These are phyloP conservation scores for Coemansia sp. DNA, from an alignment of 192 early-diverging fungal species.

Conservation along the genomic window DNA sequence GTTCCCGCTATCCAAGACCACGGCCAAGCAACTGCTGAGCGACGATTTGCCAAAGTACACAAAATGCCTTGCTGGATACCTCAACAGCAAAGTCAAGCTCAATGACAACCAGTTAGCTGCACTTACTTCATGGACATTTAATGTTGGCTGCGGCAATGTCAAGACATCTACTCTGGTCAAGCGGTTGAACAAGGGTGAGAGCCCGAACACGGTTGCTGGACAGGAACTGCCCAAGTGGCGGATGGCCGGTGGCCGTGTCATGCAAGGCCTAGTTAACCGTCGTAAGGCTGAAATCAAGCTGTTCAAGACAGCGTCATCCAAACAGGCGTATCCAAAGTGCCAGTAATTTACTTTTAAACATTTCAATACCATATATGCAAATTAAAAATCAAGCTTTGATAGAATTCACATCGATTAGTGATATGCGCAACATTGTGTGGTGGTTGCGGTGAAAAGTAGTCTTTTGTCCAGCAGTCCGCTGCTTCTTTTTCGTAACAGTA, in stretches of 20 bases:
- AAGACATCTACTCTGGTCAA: slow-evolving; percentile 33
- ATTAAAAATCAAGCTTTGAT: background rate
- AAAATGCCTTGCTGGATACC: slow-evolving; percentile 9
- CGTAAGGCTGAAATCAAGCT: slow-evolving; percentile 39
- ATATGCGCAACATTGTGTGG: slow-evolving; percentile 73
- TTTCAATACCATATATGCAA: background rate
- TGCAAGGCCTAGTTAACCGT: slow-evolving; percentile 37
- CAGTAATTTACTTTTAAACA: slow-evolving; percentile 7
- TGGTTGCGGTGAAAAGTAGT: slow-evolving; percentile 68
- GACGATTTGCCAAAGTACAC: too few species aligned
- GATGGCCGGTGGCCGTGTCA: slow-evolving; percentile 28
- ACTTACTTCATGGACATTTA: slow-evolving; percentile 47
- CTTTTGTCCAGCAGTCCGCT: slow-evolving; percentile 73
- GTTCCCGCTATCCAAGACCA: too few species aligned
- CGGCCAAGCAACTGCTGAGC: too few species aligned
- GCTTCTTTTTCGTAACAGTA: slow-evolving; percentile 76
- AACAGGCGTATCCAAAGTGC: slow-evolving; percentile 30
- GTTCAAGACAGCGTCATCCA: slow-evolving; percentile 21
- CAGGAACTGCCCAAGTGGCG: slow-evolving; percentile 53
- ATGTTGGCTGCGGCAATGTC: slow-evolving; percentile 37
- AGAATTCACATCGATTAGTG: slow-evolving; percentile 63
- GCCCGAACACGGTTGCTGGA: slow-evolving; percentile 26
- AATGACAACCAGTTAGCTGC: slow-evolving; percentile 50
- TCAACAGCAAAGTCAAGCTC: slow-evolving; percentile 23
- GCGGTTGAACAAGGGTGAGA: slow-evolving; percentile 39